Evolutionary conservation across 1,139 yeast species (phyloP), one percentile per base, ranked within the genome.

Genomic region (Zygoascus sp.): DNA sequence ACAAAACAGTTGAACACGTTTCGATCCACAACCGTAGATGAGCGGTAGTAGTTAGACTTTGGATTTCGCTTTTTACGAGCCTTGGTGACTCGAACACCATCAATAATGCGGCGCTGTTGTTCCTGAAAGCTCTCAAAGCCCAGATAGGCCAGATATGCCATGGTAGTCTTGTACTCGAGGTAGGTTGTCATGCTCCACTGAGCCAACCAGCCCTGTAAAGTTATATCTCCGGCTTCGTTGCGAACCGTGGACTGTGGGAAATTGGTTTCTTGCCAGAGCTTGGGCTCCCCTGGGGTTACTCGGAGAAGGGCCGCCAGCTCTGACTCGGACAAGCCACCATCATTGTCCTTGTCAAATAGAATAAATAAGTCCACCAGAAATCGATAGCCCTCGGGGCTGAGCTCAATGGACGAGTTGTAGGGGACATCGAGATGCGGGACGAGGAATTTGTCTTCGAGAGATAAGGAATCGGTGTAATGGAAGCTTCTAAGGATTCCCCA

Each of bases 121-220:
- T 58, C 55, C 17, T 56, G 55, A 39, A 55, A 64, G 35, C 66
- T 59, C 49, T 87, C 95, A 60, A 84, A 90, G 0, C 98, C 98
- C 47, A 92, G 73, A 65, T 87, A 86, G 0, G 95, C 96, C 50
- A 92, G 68, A 60, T 90, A 92, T 46, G 89, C 95, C 49, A 92
- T 74, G 0, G 97, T 89, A 0, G 89, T 83, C 58, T 76, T 80
- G 61, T 85, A 81, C 58, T 89, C 95, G 34, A 92, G 69, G 58
- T 81, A 88, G 0, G 97, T 90, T 0, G 97, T 88, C 82, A 92
- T 83, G 56, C 92, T 83, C 98, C 98, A 92, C 59, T 92, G 97
- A 0, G 98, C 97, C 39, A 92, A 68, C 98, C 98, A 92, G 1
- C 98, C 98, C 67, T 92, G 97, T 27, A 92, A 67, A 0, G 97